Conservation (phyloP, 176 grass and related monocot genomes). For the Cenchrus americanus region DNA sequence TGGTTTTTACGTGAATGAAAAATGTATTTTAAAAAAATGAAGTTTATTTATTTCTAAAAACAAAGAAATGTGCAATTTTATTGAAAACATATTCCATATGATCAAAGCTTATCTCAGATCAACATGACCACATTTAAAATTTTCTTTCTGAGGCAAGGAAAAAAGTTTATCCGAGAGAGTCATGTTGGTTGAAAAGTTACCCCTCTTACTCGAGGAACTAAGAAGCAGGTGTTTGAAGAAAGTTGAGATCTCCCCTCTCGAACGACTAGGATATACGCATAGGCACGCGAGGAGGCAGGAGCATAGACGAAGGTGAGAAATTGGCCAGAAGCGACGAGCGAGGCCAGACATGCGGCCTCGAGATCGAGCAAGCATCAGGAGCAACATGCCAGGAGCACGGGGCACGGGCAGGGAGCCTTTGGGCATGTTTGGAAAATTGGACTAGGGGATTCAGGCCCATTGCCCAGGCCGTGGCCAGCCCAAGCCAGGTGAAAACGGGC, state of each 20-base stretch:
- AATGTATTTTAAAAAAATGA: no score
- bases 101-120: background rate
- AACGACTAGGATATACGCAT: background rate
- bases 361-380: background rate
- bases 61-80: background rate
- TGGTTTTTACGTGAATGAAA: no score
- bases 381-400: no score
- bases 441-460: no score
- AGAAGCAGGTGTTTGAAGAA: background rate
- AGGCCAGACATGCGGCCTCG: constrained; percentile 13
- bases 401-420: constrained; percentile 1
- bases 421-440: no score
- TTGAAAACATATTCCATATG: background rate
- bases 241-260: background rate
- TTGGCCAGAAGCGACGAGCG: background rate
- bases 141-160: background rate
- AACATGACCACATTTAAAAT: background rate
- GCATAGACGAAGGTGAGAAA: no score
- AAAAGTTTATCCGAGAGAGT: background rate
- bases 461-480: no score
- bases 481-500: no score
- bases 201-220: background rate
- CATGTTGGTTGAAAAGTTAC: background rate
- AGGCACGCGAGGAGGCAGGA: background rate
- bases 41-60: background rate